Conservation (phyloP, 805 yeast genomes). For the Metschnikowia picachoensis region DNA sequence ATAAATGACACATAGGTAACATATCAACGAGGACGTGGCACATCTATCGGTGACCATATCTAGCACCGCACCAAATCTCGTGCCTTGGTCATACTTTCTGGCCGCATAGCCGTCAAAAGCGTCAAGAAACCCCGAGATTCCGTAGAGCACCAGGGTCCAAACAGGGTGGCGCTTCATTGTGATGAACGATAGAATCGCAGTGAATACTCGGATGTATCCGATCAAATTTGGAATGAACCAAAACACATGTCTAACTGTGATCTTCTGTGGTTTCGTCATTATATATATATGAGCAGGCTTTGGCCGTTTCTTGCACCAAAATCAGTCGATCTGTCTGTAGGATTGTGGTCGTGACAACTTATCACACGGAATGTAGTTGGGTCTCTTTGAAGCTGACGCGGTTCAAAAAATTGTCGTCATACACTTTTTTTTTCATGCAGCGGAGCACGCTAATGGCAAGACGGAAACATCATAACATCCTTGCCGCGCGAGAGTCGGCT, state of each 20-base stretch:
- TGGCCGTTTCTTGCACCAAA: too few relatives aligned
- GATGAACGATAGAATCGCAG: slow-evolving; percentile 75
- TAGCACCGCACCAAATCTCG: slow-evolving; percentile 91
- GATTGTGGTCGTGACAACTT: too few relatives aligned
- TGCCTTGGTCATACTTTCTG: slow-evolving; percentile 80
- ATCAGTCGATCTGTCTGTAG: too few relatives aligned
- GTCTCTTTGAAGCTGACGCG: too few relatives aligned
- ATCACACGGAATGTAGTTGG: too few relatives aligned
- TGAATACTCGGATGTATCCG: slow-evolving; percentile 80
- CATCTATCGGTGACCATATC: slow-evolving; percentile 99
- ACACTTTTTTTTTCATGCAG: too few relatives aligned
- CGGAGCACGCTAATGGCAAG: too few relatives aligned
- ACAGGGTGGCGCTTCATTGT: slow-evolving; percentile 84
- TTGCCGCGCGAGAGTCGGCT: too few relatives aligned
- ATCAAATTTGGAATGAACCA: slow-evolving; percentile 86
- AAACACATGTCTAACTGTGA: slow-evolving; percentile 46
- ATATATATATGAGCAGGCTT: too few relatives aligned
- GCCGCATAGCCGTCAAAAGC: slow-evolving; percentile 98
- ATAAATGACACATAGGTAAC: slow-evolving; percentile 76
- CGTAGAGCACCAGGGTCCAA: slow-evolving; percentile 70
- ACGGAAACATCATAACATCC: too few relatives aligned
- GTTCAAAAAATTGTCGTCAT: too few relatives aligned
- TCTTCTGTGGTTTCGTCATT: too few relatives aligned
- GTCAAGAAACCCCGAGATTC: slow-evolving; percentile 86
- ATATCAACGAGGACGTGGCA: slow-evolving; percentile 89